Evolutionary conservation across 176 grass and related monocot species (phyloP), one percentile per base, ranked within the genome.

Genomic region (Otatea glauca): DNA sequence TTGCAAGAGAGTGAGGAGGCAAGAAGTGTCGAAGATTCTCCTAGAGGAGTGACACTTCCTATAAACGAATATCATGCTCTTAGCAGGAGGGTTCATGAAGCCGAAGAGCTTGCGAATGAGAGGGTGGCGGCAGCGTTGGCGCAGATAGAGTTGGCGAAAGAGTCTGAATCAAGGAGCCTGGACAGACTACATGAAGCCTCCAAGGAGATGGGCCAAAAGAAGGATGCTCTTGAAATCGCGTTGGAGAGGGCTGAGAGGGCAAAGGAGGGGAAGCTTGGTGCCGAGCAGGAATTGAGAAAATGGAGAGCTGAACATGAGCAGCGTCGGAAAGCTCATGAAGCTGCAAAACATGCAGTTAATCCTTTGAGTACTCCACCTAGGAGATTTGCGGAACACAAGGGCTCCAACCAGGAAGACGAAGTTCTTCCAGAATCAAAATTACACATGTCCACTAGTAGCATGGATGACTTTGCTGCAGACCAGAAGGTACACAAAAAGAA

Each of bases 231-330:
- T 15, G 80, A 61, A 86, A 62, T 79, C 14, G 89, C 93, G 5
- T 25, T 88, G 54, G 87, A 89, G 65, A 95, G 89, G 74, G 89
- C 89, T 34, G 91, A 93, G 63, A 92, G 42, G 55, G 96, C 96
- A 81, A 86, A 95, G 38, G 89, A 98, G 73, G 93, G 93, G 39
- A 98, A 98, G 85, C 76, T 98, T 72, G 89, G 89, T n/a, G 93
- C 79, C 0, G 96, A 98, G 75, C 88, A 90, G 55, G 91, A 98
- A 59, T 67, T 98, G 89, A 92, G 96, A 84, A 95, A 93, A 89
- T 95, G 96, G 96, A 95, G 96, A 87, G 89, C 91, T 66, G 93
- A 93, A 34, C 86, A 87, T 59, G 83, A 74, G 47, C 93, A 88
- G 51, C 80, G 86, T 21, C 81, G 96, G 32, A 92, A 82, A 88